These are phyloP conservation scores for Solanum aculeatissimum DNA, from an alignment of 305 asterid species.

Conservation along the genomic window DNA sequence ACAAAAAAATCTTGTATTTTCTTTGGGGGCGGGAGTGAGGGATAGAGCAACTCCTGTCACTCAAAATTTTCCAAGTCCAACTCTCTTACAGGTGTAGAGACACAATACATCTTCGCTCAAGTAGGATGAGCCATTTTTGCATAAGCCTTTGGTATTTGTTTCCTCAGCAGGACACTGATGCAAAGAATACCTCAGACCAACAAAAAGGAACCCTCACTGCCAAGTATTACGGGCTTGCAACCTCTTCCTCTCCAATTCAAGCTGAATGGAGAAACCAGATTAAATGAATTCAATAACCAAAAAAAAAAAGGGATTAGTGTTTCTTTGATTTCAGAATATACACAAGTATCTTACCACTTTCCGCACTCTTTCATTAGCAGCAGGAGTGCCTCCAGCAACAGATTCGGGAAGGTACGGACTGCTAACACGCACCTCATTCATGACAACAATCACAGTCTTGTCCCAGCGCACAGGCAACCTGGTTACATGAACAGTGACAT, in stretches of 20 bases:
- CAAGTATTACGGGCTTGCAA: slow-evolving; percentile 38
- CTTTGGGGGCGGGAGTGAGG: neutral
- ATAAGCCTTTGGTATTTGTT: neutral
- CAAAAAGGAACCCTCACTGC: slow-evolving; percentile 2
- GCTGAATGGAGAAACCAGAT: slow-evolving; percentile 16
- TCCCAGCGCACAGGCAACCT: slow-evolving; percentile 95
- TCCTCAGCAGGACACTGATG: neutral
- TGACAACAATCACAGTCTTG: slow-evolving; percentile 66
- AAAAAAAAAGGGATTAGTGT: neutral
- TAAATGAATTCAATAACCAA: neutral
- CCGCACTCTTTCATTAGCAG: slow-evolving; percentile 86
- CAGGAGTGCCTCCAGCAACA: slow-evolving; percentile 69
- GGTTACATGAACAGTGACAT: slow-evolving; percentile 3
- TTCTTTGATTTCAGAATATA: neutral
- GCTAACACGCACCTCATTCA: slow-evolving; percentile 86
- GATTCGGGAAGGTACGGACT: slow-evolving; percentile 84
- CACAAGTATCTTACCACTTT: slow-evolving; percentile 62
- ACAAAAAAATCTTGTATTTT: neutral
- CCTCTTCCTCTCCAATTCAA: slow-evolving; percentile 76
- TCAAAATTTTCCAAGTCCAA: neutral
- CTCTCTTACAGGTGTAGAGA: neutral
- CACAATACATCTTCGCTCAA: neutral
- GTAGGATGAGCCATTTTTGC: neutral
- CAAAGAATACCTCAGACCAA: neutral
- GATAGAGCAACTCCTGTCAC: neutral